Percentiles rank a stretch among this genome's conserved stretches.
Evolutionary conservation across 2,329 filamentous ascomycete species (phyloP).

Genomic region (Diplodia sapinea): DNA sequence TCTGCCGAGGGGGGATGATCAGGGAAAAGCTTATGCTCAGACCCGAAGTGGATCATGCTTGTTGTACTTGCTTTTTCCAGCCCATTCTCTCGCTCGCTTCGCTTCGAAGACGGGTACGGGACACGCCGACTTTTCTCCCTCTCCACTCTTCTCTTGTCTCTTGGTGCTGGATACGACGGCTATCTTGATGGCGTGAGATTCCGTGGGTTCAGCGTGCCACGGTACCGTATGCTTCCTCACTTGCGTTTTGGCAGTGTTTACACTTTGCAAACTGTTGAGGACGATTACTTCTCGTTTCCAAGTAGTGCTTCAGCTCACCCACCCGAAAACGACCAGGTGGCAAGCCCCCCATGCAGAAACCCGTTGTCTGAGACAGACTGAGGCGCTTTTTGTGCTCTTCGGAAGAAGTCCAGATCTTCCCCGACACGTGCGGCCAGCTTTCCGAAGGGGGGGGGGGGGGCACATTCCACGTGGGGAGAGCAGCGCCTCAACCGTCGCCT

Average conservation of each 20-base stretch:
- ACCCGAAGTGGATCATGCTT: constrained; percentile 1
- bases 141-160: neutral
- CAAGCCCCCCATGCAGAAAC: neutral
- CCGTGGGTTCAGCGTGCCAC: neutral
- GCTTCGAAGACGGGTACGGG: neutral
- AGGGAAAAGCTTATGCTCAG: neutral
- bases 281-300: too few species aligned
- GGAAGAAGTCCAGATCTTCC: neutral
- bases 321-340: neutral
- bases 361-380: neutral
- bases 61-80: neutral
- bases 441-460: neutral
- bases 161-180: neutral
- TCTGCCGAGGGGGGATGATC: neutral
- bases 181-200: neutral
- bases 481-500: neutral
- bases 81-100: neutral
- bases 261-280: too few species aligned
- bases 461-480: neutral
- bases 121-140: too few species aligned
- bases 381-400: neutral
- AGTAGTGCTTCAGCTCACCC: neutral
- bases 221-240: too few species aligned
- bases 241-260: too few species aligned
- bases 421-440: neutral